Evolutionary conservation across 306 rosid genomes (phyloP).

Genomic region (Quercus berberidifolia): DNA sequence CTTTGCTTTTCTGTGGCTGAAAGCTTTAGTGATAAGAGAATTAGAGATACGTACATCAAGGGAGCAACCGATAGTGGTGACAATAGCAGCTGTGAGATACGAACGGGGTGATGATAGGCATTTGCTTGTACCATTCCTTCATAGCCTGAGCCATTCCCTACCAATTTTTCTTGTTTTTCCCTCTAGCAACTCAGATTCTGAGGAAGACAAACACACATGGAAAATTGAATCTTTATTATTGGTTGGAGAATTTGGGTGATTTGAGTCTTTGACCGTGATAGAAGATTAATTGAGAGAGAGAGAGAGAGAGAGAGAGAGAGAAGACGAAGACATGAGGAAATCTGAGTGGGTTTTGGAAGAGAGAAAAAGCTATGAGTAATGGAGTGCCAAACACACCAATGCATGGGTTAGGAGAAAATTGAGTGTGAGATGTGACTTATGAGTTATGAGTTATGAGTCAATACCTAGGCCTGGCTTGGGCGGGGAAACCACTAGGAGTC

Average conservation of each 20-base stretch:
- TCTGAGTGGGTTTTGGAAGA: no score
- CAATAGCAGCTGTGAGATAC: constrained; percentile 88
- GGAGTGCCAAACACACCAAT: no score
- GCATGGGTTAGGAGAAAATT: no score
- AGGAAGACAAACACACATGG: not conserved
- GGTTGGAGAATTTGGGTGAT: not conserved
- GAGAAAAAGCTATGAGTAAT: no score
- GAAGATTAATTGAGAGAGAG: not conserved
- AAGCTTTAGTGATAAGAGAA: no score
- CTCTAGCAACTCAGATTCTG: not conserved
- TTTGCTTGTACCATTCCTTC: constrained; percentile 98
- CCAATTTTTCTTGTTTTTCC: not conserved
- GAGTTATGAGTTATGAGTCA: no score
- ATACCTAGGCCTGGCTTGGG: no score
- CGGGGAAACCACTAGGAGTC: no score
- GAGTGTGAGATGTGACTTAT: no score
- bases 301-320: not conserved
- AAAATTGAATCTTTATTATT: no score
- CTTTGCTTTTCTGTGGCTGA: no score
- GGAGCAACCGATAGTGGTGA: constrained; percentile 90
- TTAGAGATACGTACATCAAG: constrained; percentile 52
- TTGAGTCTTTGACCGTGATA: not conserved
- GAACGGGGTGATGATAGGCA: constrained; percentile 85
- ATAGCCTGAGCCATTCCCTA: constrained; percentile 86
- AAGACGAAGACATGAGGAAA: not conserved